Evolutionary conservation across 2,329 filamentous ascomycete genomes (phyloP), one percentile per base, ranked within the genome.

Genomic region (Daldinia eschscholtzii): DNA sequence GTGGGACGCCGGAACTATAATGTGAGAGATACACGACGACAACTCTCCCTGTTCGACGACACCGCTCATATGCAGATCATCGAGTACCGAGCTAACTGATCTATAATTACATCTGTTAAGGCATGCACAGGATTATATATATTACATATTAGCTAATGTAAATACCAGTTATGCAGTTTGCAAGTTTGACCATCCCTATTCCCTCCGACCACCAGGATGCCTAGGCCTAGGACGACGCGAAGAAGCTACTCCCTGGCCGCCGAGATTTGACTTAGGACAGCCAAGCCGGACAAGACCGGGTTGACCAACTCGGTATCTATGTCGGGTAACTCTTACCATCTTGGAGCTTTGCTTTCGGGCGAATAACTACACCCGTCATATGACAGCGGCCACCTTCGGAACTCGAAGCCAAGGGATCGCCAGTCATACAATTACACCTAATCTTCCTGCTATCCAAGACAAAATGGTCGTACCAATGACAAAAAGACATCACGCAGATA

Each of bases 391-490:
- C 20, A 50, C 33, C 3, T 39, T 57, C 35, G 37, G 48, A 10
- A 52, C 15, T 64, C 55, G 64, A 53, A 44, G 67, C 58, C 58
- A 62, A 67, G 64, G 39, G 53, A 52, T 57, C 41, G 23, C 7
- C 52, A 55, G 64, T 62, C 61, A 59, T 60, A 67, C 67, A 67
- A 57, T 64, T 53, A 52, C 52, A 55, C 35, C 48, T 18, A 30
- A 44, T 23, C 55, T 57, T n/a, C 28, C 58, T 30, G 28, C 50
- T 46, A 10, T 46, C 30, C 46, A 58, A 52, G 50, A 55, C 59
- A 53, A 15, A 33, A 30, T 46, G 23, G 67, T 70, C 39, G 44
- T 28, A 67, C 67, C 39, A 20, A 58, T 55, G 48, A 52, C 44
- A 33, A 33, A 6, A 33, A 18, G 15, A 33, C 4, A n/a, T 2